Evolutionary conservation across 148 eudicot species (phyloP).

Genomic region (Dianthus caryophyllus): DNA sequence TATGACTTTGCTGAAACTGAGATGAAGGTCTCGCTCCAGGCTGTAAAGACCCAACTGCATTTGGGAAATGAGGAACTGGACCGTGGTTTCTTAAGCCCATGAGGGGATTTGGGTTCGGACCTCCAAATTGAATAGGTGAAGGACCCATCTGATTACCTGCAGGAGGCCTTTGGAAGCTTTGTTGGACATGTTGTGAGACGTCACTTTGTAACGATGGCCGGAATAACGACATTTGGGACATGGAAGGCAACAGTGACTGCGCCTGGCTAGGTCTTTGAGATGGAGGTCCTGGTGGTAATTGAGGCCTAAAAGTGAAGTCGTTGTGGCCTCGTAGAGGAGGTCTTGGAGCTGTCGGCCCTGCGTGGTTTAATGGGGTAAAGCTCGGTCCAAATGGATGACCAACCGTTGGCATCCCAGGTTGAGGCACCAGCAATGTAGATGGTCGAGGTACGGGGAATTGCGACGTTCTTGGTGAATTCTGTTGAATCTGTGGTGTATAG

Average conservation of each 20-base stretch:
- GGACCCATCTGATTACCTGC: conserved; percentile 46
- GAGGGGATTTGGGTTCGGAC: conserved; percentile 30
- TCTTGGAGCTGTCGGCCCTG: conserved; percentile 32
- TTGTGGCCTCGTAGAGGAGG: conserved; percentile 41
- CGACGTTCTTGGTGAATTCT: conserved; percentile 29
- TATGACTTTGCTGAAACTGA: conserved; percentile 45
- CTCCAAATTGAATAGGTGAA: conserved; percentile 34
- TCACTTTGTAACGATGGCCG: conserved; percentile 38
- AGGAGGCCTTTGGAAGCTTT: conserved; percentile 48
- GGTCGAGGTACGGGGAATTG: conserved; percentile 32
- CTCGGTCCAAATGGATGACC: conserved; percentile 32
- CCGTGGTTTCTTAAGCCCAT: conserved; percentile 52
- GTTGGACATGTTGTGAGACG: conserved; percentile 34
- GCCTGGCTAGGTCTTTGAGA: conserved; percentile 33
- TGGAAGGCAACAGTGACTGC: conserved; percentile 37
- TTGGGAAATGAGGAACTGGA: conserved; percentile 31
- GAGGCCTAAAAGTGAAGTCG: conserved; percentile 75
- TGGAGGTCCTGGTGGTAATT: conserved; percentile 34
- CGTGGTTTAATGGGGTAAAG: conserved; percentile 43
- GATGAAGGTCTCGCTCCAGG: conserved; percentile 38
- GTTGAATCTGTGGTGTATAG: conserved; percentile 25
- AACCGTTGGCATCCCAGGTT: conserved; percentile 31
- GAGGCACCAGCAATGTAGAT: conserved; percentile 31
- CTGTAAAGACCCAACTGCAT: conserved; percentile 37
- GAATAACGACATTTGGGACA: conserved; percentile 46